Evolutionary conservation across 768 basidiomycete species (phyloP).

Genomic region (Agaricus blazei): DNA sequence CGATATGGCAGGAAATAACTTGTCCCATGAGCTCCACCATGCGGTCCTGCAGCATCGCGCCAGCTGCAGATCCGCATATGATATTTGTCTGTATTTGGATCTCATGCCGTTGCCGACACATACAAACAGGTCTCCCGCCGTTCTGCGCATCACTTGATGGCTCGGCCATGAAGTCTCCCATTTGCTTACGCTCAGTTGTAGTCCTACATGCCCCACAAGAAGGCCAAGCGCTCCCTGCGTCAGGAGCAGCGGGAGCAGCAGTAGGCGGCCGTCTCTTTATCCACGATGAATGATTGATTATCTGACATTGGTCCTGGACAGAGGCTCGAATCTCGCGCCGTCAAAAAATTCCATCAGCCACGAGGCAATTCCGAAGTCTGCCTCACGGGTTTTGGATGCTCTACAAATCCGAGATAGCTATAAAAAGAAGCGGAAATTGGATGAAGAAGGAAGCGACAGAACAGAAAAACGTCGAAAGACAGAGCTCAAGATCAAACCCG

Average conservation of each 20-base stretch:
- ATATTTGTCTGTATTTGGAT: no score
- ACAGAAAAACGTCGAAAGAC: constrained; percentile 29
- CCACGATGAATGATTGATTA: neutral
- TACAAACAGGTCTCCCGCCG: neutral
- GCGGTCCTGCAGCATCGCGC: no score
- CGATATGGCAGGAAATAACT: no score
- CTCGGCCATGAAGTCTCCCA: neutral
- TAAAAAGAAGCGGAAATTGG: constrained; percentile 41
- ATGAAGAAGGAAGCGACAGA: constrained; percentile 20
- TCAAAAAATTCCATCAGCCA: constrained; percentile 32
- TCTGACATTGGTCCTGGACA: constrained; percentile 17
- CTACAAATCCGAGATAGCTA: constrained; percentile 51
- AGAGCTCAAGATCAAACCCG: constrained; percentile 48
- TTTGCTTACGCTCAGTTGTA: neutral
- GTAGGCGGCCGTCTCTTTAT: constrained; percentile 25
- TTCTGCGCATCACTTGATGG: neutral
- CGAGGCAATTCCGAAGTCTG: constrained; percentile 69
- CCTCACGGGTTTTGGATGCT: constrained; percentile 61
- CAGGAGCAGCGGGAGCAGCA: constrained; percentile 36
- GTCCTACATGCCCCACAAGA: constrained; percentile 58
- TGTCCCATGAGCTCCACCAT: no score
- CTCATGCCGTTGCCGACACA: no score
- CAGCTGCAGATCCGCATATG: no score
- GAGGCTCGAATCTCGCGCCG: constrained; percentile 49
- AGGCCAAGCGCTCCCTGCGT: constrained; percentile 47